Conservation (phyloP, 2,329 filamentous ascomycete genomes). For the Aspergillus pseudonomiae region DNA sequence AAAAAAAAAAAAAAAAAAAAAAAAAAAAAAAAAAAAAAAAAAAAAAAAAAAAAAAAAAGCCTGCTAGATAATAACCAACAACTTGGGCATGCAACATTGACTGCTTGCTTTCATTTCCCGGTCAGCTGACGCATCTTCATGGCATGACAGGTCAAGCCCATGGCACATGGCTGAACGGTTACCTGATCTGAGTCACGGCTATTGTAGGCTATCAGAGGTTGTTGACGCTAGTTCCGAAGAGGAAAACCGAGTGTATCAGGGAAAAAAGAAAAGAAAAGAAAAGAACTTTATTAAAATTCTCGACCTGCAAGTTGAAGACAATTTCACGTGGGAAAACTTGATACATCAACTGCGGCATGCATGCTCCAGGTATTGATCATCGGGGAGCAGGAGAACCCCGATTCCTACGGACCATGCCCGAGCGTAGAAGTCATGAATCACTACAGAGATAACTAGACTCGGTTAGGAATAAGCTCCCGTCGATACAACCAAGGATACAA, state of each 20-base stretch:
- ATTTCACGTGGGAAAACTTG: background rate
- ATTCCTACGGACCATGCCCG: background rate
- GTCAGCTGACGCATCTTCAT: background rate
- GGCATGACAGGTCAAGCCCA: constrained; percentile 2
- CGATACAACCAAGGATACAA: background rate
- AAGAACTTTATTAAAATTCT: background rate
- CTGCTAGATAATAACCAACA: background rate
- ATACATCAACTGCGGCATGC: background rate
- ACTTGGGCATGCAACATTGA: background rate
- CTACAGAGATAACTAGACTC: background rate
- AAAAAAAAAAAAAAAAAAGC: background rate
- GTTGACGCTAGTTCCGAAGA: background rate
- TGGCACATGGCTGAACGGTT: background rate
- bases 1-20: too few species aligned
- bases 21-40: too few species aligned
- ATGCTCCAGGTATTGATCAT: background rate
- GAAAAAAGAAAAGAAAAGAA: background rate
- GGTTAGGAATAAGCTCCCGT: background rate
- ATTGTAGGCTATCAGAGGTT: background rate
- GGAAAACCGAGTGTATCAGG: background rate
- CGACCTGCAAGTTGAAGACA: background rate
- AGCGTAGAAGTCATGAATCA: background rate
- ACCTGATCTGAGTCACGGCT: background rate
- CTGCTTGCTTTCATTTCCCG: background rate
- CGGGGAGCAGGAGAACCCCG: background rate